phyloP scores from a whole-genome alignment of 306 rosid genomes.

The Quercus alba region DNA sequence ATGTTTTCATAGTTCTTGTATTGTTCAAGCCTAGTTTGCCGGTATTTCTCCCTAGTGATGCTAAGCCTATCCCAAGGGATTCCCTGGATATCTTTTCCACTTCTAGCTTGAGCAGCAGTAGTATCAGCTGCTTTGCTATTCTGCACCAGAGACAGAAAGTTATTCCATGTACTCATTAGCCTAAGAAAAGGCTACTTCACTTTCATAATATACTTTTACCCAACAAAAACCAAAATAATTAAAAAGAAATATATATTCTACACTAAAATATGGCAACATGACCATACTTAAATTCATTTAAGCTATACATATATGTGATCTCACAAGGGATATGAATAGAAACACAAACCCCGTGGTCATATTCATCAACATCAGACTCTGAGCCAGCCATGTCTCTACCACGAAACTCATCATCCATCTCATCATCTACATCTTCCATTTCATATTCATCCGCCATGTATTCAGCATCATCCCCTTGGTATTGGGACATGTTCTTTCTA shows the following conservation, averaged over 20 bases:
- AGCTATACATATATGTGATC: background rate
- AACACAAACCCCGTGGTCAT: constrained; percentile 54
- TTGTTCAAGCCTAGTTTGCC: constrained; percentile 84
- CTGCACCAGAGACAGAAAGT: constrained; percentile 31
- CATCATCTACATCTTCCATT: constrained; percentile 67
- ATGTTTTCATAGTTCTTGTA: constrained; percentile 89
- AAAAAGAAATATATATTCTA: background rate
- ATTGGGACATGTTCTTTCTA: constrained; percentile 44
- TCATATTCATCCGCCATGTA: constrained; percentile 65
- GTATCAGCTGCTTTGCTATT: constrained; percentile 43
- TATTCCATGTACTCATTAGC: background rate
- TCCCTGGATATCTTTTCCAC: constrained; percentile 49
- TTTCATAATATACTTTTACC: background rate
- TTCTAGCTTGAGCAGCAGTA: constrained; percentile 45
- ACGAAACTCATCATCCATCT: constrained; percentile 53
- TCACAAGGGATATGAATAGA: background rate
- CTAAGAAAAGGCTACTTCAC: background rate
- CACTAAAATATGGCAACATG: background rate
- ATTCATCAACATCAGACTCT: constrained; percentile 69
- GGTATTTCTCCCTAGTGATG: constrained; percentile 48
- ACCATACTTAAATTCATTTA: background rate
- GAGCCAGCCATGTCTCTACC: constrained; percentile 52
- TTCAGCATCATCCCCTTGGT: constrained; percentile 47
- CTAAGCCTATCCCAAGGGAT: constrained; percentile 52
- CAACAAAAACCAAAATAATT: background rate